Evolutionary conservation across 78 protist genomes (phyloP).

Genomic region (Protostelium mycophagum): DNA sequence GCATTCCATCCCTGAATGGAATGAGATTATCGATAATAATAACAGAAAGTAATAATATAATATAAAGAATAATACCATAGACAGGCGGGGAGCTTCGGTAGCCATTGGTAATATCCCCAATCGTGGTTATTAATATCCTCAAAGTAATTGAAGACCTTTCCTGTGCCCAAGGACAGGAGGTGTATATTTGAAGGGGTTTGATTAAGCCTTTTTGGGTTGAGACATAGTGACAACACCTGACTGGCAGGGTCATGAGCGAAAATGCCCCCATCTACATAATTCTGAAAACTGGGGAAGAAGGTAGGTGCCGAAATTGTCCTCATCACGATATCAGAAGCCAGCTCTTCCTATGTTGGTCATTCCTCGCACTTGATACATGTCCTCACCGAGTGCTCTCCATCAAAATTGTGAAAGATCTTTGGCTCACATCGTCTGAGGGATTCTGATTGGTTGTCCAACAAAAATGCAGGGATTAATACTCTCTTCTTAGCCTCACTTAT

Average conservation of each 20-base stretch:
- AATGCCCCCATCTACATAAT: constrained; percentile 62
- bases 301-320: constrained; percentile 63
- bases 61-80: background rate
- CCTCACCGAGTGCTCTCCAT: background rate
- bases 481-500: constrained; percentile 6
- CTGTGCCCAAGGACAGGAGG: constrained; percentile 4
- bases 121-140: background rate
- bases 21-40: too few species aligned
- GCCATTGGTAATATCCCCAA: constrained; percentile 14
- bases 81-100: constrained; percentile 6
- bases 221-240: background rate
- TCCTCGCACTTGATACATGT: background rate
- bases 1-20: background rate
- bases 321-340: constrained; percentile 33
- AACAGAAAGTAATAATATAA: too few species aligned
- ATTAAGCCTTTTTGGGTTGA: background rate
- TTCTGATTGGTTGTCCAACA: constrained; percentile 30
- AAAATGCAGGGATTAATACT: constrained; percentile 45
- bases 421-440: background rate
- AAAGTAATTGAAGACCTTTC: constrained; percentile 5
- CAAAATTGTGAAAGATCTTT: background rate
- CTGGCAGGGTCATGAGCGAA: constrained; percentile 48
- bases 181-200: background rate
- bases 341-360: background rate
- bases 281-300: constrained; percentile 53